phyloP scores from a whole-genome alignment of 2,329 filamentous ascomycete species.

The Grosmannia penicillata region DNA sequence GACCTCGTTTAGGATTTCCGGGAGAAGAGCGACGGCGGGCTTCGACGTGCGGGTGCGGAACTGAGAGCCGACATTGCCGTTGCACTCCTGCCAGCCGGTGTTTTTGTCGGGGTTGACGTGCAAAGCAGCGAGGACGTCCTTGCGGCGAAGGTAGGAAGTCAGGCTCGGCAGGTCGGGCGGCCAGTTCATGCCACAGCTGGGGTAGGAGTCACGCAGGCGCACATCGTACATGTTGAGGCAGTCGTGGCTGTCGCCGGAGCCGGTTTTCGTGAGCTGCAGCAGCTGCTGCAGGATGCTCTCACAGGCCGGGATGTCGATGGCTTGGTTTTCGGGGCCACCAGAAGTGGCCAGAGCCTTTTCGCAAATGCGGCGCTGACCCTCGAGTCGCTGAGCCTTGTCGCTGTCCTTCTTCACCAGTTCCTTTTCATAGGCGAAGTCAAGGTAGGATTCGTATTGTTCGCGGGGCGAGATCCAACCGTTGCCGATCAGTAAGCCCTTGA shows the following conservation, averaged over 20 bases:
- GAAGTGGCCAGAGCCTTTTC: slow-evolving; percentile 38
- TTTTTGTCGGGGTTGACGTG: slow-evolving; percentile 71
- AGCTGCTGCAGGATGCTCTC: slow-evolving; percentile 65
- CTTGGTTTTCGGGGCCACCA: slow-evolving; percentile 21
- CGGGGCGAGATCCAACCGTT: slow-evolving; percentile 92
- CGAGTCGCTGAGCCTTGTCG: slow-evolving; percentile 47
- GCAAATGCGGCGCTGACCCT: slow-evolving; percentile 56
- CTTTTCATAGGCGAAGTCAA: slow-evolving; percentile 66
- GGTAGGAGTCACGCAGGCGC: slow-evolving; percentile 63
- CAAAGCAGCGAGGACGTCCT: slow-evolving; percentile 66
- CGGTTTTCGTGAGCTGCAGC: slow-evolving; percentile 44
- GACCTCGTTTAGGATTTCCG: slow-evolving; percentile 61
- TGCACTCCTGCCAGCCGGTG: slow-evolving; percentile 86
- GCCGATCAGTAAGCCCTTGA: slow-evolving; percentile 80
- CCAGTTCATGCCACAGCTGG: slow-evolving; percentile 95
- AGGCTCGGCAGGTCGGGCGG: slow-evolving; percentile 69
- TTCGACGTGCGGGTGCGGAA: slow-evolving; percentile 59
- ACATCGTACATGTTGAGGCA: slow-evolving; percentile 98
- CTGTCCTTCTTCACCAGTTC: slow-evolving; percentile 56
- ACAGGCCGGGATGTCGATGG: slow-evolving; percentile 56
- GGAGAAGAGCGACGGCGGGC: slow-evolving; percentile 61
- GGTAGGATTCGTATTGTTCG: slow-evolving; percentile 81
- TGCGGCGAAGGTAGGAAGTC: slow-evolving; percentile 68
- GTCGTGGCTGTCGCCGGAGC: slow-evolving; percentile 32
- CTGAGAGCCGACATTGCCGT: slow-evolving; percentile 55